Conservation (phyloP, 2,329 filamentous ascomycete species). For the Colletotrichum shisoi region DNA sequence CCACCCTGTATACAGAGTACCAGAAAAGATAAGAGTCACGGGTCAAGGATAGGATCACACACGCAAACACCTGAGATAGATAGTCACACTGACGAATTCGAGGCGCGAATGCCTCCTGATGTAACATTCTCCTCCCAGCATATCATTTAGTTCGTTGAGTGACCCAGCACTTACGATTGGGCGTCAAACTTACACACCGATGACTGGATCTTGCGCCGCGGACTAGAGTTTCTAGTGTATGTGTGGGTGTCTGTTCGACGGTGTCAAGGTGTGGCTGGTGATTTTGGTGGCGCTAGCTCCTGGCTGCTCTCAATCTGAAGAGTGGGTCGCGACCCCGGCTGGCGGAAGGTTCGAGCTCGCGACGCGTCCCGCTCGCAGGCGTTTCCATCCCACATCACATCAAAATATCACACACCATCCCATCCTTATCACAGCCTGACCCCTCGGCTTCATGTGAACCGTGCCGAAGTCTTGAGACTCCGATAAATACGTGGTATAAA, state of each 20-base stretch:
- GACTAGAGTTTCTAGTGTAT: too few species aligned
- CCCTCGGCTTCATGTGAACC: neutral
- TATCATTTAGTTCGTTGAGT: neutral
- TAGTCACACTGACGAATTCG: neutral
- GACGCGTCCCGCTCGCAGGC: slow-evolving; percentile 31
- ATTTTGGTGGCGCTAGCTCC: slow-evolving; percentile 32
- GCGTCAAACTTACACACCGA: neutral
- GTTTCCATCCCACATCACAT: slow-evolving; percentile 35
- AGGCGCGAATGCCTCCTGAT: slow-evolving; percentile 10
- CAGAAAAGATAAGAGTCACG: neutral
- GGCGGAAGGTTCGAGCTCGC: slow-evolving; percentile 32
- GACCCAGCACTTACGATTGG: neutral
- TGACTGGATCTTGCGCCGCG: too few species aligned
- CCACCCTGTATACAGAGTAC: slow-evolving; percentile 18
- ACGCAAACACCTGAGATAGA: slow-evolving; percentile 25
- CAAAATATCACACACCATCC: slow-evolving; percentile 33
- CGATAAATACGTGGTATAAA: neutral
- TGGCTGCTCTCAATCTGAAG: slow-evolving; percentile 7
- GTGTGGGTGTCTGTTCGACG: too few species aligned
- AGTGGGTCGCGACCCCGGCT: slow-evolving; percentile 12
- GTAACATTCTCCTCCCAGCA: neutral
- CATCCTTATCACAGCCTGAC: slow-evolving; percentile 15
- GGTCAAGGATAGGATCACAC: slow-evolving; percentile 4
- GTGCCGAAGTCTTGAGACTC: neutral
- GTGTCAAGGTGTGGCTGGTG: slow-evolving; percentile 25